A percentile compares a stretch with the other conserved stretches of the same genome.
phyloP scores from a whole-genome alignment of 192 early-diverging fungal species.

The Backusella tuberculispora region DNA sequence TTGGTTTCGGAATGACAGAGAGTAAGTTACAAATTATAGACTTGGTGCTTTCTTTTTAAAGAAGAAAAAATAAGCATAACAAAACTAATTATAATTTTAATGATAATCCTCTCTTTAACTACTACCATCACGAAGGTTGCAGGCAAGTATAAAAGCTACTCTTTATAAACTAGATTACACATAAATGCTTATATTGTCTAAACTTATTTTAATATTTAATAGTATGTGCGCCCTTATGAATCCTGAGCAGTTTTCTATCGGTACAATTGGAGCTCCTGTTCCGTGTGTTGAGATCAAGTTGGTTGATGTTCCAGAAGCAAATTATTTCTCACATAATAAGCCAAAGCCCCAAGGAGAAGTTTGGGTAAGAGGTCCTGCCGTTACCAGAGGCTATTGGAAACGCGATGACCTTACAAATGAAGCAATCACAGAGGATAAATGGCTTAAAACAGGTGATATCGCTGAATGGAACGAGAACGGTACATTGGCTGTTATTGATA shows the following conservation, averaged over 20 bases:
- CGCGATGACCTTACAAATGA: slow-evolving; percentile 67
- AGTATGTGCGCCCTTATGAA: slow-evolving; percentile 68
- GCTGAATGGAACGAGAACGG: slow-evolving; percentile 83
- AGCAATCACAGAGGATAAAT: slow-evolving; percentile 74
- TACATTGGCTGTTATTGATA: slow-evolving; percentile 84
- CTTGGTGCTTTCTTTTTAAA: neutral
- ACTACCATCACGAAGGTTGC: neutral
- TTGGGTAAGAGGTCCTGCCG: slow-evolving; percentile 79
- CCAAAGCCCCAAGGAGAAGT: slow-evolving; percentile 82
- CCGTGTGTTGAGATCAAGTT: slow-evolving; percentile 81
- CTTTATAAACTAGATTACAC: neutral
- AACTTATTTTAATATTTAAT: neutral
- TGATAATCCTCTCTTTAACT: neutral
- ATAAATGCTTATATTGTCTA: neutral
- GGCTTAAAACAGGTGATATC: slow-evolving; percentile 91
- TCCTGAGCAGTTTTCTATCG: slow-evolving; percentile 58
- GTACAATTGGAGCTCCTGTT: slow-evolving; percentile 76
- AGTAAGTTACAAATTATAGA: slow-evolving; percentile 1
- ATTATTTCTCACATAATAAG: slow-evolving; percentile 61
- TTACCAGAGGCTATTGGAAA: slow-evolving; percentile 84
- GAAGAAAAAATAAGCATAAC: neutral
- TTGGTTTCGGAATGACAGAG: slow-evolving; percentile 82
- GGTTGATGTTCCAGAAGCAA: slow-evolving; percentile 69
- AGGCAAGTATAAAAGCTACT: neutral
- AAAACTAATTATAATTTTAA: neutral